A percentile compares a stretch with the other conserved stretches of the same genome.
phyloP scores from a whole-genome alignment of 106 monocot species.

The Allium sativum region DNA sequence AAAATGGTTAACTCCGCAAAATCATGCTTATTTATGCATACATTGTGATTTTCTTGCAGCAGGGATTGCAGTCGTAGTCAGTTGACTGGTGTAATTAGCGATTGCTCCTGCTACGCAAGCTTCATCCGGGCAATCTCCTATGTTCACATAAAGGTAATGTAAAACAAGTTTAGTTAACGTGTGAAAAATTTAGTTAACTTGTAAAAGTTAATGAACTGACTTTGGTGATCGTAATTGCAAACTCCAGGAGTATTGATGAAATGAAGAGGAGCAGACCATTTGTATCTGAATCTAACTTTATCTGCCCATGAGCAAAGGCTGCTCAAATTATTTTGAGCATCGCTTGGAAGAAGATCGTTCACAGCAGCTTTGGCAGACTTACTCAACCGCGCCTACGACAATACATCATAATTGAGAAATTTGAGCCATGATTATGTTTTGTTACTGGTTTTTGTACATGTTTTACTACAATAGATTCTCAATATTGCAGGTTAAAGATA shows the following conservation, averaged over 20 bases:
- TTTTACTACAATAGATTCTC: too few species aligned
- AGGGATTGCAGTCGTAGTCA: too few species aligned
- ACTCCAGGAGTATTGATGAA: conserved; percentile 41
- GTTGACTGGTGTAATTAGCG: conserved; percentile 41
- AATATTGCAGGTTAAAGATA: too few species aligned
- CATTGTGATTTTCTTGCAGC: too few species aligned
- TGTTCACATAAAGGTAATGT: background rate
- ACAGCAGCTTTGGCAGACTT: conserved; percentile 27
- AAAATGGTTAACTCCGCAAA: too few species aligned
- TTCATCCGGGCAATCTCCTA: conserved; percentile 49
- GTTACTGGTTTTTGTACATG: too few species aligned
- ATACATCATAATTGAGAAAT: conserved; percentile 7
- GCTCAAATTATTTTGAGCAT: conserved; percentile 33
- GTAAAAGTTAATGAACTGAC: too few species aligned
- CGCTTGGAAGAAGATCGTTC: conserved; percentile 36
- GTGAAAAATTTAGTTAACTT: too few species aligned
- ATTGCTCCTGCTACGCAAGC: conserved; percentile 46
- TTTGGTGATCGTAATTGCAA: conserved; percentile 36
- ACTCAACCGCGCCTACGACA: conserved; percentile 22
- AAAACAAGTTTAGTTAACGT: too few species aligned
- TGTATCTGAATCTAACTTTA: conserved; percentile 24
- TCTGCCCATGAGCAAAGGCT: conserved; percentile 59
- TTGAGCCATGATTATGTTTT: background rate
- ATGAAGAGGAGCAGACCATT: conserved; percentile 44
- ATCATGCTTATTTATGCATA: too few species aligned